Base-by-base conservation (phyloP, 2,329 filamentous ascomycete species). In the Macrophomina pseudophaseolina region DNA sequence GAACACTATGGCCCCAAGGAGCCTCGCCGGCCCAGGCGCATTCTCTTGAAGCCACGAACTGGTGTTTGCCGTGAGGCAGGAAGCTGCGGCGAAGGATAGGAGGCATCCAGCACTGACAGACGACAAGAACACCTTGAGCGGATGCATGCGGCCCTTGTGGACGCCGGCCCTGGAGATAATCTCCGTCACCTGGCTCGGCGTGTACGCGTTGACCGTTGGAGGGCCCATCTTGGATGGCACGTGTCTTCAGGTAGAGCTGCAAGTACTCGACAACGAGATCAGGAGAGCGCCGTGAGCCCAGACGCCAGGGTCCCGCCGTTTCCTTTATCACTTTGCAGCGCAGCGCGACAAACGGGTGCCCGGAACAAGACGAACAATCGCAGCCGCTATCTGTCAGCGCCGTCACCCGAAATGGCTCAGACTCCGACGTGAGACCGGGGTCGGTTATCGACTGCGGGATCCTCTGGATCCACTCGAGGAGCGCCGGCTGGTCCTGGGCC, bases 91-190 rank as follows among this genome's bases (percentile, higher is more conserved):
- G 68, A 87, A 86, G 2, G 82, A 79, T 1, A 87, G 75, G 5
- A 87, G 73, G 65, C 80, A 81, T 0, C 85, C 85, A 4, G 84
- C 84, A 53, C 84, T 82, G 48, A 86, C 79, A 4, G 81, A 75
- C 67, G 82, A 84, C 53, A 84, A 70, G 69, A 86, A 85, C 48
- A 86, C 77, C 69, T 86, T 86, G 71, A 85, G 81, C 4, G 82
- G 74, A 9, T 83, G 78, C 82, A 84, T 86, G 65, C 83, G 80
- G 9, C 83, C 83, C 71, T 87, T 87, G 64, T 78, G 78, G 32
- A 78, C 77, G 5, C 85, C 86, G n/a, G 82, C 78, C 11, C 83
- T 80, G 1, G 80, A 81, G 66, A 85, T 78, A 16, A 85, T 74
- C 74, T 86, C 83, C 7, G 82, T 81, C 42, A 84, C 82, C 74